Evolutionary conservation across 2,329 filamentous ascomycete species (phyloP).

Genomic region (Venturia carpophila): DNA sequence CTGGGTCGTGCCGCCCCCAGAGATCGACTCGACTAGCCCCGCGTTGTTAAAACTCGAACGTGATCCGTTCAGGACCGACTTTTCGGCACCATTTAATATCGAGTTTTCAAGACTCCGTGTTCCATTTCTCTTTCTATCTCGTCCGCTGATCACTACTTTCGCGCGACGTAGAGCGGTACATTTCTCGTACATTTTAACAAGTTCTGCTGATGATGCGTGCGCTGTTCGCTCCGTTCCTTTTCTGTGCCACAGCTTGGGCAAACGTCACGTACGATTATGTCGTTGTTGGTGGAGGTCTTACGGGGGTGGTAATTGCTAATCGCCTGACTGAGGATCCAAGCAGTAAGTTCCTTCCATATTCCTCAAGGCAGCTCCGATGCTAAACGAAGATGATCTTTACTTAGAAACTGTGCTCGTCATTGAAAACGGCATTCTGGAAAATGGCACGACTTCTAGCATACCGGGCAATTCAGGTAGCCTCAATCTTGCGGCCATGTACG

Average conservation of each 20-base stretch:
- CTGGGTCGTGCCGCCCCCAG: neutral
- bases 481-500: neutral
- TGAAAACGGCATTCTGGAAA: neutral
- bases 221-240: neutral
- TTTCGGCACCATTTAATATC: neutral
- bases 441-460: neutral
- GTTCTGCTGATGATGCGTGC: neutral
- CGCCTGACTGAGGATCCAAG: conserved; percentile 37
- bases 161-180: neutral
- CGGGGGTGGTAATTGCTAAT: conserved; percentile 46
- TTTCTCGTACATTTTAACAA: neutral
- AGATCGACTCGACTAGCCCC: neutral
- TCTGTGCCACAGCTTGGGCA: neutral
- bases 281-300: conserved; percentile 43
- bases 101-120: neutral
- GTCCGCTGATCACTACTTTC: neutral
- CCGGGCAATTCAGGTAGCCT: neutral
- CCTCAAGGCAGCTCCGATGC: neutral
- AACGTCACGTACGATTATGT: conserved; percentile 31
- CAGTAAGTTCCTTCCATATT: neutral
- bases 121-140: neutral
- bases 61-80: neutral
- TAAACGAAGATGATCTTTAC: no score
- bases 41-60: neutral
- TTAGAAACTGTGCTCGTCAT: conserved; percentile 11